A percentile compares a stretch with the other conserved stretches of the same genome.
Evolutionary conservation across 352 stramenopile genomes (phyloP).

Genomic region (Globisporangium camurandrum): DNA sequence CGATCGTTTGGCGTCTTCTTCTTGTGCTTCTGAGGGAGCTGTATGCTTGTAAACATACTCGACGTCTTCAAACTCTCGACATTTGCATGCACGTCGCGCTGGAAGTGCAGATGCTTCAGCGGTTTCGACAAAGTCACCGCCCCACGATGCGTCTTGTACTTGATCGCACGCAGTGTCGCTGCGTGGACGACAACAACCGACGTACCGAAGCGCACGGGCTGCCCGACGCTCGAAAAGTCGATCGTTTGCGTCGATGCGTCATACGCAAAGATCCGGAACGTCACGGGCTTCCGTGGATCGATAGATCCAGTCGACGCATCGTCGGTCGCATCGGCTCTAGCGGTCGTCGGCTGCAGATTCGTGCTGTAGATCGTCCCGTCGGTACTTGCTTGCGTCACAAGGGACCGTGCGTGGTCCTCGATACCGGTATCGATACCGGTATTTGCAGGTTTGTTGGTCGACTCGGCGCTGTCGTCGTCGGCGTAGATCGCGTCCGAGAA

Average conservation of each 20-base stretch:
- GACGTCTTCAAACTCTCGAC: constrained; percentile 43
- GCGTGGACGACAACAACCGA: constrained; percentile 58
- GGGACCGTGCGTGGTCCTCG: constrained; percentile 8
- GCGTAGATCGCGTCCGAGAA: constrained; percentile 54
- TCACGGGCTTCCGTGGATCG: constrained; percentile 29
- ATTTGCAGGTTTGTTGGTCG: too few species aligned
- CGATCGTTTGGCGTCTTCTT: constrained; percentile 7
- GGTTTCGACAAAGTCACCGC: constrained; percentile 64
- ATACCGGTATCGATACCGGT: background rate
- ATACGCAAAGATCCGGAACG: constrained; percentile 68
- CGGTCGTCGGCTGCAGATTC: background rate
- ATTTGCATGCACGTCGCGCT: constrained; percentile 39
- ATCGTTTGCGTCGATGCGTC: constrained; percentile 43
- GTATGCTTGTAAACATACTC: constrained; percentile 14
- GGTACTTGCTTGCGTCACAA: constrained; percentile 5
- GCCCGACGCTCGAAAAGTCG: constrained; percentile 35
- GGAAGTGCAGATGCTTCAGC: constrained; percentile 59
- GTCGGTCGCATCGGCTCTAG: constrained; percentile 14
- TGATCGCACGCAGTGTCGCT: constrained; percentile 49
- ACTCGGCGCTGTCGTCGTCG: constrained; percentile 21
- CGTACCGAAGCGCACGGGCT: constrained; percentile 47
- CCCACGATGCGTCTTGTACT: constrained; percentile 44
- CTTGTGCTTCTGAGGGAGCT: background rate
- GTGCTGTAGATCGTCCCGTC: constrained; percentile 11
- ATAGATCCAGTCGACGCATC: too few species aligned